A percentile compares a stretch with the other conserved stretches of the same genome.
Evolutionary conservation across 23 red algal genomes (phyloP).

Genomic region (Agarophyton chilense): DNA sequence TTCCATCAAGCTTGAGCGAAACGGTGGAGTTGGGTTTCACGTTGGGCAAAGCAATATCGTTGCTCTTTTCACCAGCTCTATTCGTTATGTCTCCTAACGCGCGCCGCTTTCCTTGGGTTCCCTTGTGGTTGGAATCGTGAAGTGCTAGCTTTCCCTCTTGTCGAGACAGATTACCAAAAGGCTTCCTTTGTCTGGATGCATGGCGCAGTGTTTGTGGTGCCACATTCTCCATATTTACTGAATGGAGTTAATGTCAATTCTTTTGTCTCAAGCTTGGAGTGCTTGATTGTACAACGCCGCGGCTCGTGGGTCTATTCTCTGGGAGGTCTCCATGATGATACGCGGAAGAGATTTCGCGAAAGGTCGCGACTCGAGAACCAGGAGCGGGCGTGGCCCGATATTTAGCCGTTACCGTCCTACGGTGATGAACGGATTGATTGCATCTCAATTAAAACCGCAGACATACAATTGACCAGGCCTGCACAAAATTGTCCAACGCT

Average conservation of each 20-base stretch:
- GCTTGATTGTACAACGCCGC: neutral
- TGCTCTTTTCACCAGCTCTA: neutral
- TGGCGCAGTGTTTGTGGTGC: neutral
- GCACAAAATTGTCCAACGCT: too few relatives aligned
- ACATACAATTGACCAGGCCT: too few relatives aligned
- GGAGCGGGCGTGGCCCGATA: neutral
- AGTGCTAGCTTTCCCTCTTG: neutral
- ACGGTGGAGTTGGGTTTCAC: neutral
- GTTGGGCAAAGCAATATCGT: neutral
- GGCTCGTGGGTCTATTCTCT: neutral
- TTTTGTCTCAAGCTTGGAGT: neutral
- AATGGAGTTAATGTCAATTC: neutral
- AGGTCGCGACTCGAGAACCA: neutral
- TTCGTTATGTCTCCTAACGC: slow-evolving; percentile 60
- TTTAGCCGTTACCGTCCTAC: neutral
- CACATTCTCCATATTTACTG: slow-evolving; percentile 10
- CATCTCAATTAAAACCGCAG: neutral
- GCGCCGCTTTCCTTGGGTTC: neutral
- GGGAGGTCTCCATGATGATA: neutral
- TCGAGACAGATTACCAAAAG: neutral
- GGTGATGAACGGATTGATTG: neutral
- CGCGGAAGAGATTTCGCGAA: neutral
- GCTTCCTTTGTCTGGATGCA: neutral
- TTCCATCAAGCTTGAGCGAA: neutral
- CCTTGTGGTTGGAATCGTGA: neutral